A percentile compares a stretch with the other conserved stretches of the same genome.
These are phyloP conservation scores for Fusarium austroafricanum DNA, from an alignment of 2,329 filamentous ascomycete genomes.

Conservation along the genomic window DNA sequence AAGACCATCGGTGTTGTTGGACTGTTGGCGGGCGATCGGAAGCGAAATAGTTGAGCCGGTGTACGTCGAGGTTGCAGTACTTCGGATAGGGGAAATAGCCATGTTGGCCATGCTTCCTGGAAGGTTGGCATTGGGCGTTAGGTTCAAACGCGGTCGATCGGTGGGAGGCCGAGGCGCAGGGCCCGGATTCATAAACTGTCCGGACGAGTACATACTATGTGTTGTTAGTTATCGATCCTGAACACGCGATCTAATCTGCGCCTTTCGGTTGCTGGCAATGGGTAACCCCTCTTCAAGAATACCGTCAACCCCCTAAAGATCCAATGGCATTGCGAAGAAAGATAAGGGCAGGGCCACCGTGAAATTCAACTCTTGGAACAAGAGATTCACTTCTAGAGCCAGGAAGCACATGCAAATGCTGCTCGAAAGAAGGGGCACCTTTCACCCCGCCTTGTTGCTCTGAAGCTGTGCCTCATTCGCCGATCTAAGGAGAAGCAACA, in stretches of 20 bases:
- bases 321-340: background rate
- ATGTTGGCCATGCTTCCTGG: constrained; percentile 84
- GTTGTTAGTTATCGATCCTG: constrained; percentile 32
- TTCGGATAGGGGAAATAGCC: constrained; percentile 77
- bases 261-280: constrained; percentile 12
- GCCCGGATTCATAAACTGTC: constrained; percentile 94
- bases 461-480: constrained; percentile 15
- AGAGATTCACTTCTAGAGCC: background rate
- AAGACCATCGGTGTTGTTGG: constrained; percentile 70
- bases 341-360: background rate
- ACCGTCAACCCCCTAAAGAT: background rate
- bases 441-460: constrained; percentile 34
- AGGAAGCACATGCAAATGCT: background rate
- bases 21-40: constrained; percentile 73
- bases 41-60: constrained; percentile 70
- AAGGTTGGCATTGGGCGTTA: constrained; percentile 80
- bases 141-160: constrained; percentile 82
- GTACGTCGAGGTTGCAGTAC: constrained; percentile 68
- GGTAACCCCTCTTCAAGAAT: background rate
- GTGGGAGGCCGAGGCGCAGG: constrained; percentile 91
- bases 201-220: constrained; percentile 66
- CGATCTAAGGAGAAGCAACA: constrained; percentile 19
- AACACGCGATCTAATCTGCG: constrained; percentile 1
- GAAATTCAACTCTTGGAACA: background rate
- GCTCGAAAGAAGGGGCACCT: background rate